Percentiles rank a stretch among this genome's conserved stretches.
Evolutionary conservation across 371 early-diverging fungal genomes (phyloP).

Genomic region (Dichotomocladium elegans): DNA sequence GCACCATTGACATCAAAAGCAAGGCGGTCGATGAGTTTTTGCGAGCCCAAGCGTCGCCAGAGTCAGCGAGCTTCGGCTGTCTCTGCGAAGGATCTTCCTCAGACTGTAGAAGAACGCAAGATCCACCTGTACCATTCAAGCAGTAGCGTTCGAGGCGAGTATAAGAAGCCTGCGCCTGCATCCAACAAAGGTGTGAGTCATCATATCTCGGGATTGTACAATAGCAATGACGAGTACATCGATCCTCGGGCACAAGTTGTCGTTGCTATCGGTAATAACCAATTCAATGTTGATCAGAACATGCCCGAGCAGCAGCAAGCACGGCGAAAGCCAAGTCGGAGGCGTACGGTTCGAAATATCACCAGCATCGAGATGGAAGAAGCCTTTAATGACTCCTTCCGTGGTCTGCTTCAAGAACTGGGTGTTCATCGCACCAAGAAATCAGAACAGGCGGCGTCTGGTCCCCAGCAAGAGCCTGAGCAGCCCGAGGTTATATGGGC

Average conservation of each 20-base stretch:
- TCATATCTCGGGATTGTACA: background rate
- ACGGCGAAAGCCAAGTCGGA: background rate
- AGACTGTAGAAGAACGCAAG: background rate
- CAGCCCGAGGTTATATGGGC: constrained; percentile 44
- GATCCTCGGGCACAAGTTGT: constrained; percentile 50
- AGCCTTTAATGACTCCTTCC: constrained; percentile 12
- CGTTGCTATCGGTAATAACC: constrained; percentile 48
- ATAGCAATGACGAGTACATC: constrained; percentile 25
- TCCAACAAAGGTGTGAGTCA: background rate
- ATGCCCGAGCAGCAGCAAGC: constrained; percentile 9
- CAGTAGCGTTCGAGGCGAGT: background rate
- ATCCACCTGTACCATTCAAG: background rate
- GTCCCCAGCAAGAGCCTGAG: constrained; percentile 10
- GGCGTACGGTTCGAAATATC: background rate
- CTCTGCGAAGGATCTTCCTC: background rate
- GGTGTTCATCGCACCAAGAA: constrained; percentile 12
- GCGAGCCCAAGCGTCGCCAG: constrained; percentile 2
- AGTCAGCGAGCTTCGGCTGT: background rate
- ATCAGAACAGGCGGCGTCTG: background rate
- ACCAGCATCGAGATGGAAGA: constrained; percentile 6
- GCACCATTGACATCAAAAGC: constrained; percentile 1
- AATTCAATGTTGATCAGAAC: constrained; percentile 47
- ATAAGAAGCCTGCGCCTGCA: constrained; percentile 13
- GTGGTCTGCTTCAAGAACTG: constrained; percentile 17
- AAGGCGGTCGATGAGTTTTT: background rate